Base-by-base conservation (phyloP, 2,329 filamentous ascomycete genomes). In the Monilinia vaccinii-corymbosi region DNA sequence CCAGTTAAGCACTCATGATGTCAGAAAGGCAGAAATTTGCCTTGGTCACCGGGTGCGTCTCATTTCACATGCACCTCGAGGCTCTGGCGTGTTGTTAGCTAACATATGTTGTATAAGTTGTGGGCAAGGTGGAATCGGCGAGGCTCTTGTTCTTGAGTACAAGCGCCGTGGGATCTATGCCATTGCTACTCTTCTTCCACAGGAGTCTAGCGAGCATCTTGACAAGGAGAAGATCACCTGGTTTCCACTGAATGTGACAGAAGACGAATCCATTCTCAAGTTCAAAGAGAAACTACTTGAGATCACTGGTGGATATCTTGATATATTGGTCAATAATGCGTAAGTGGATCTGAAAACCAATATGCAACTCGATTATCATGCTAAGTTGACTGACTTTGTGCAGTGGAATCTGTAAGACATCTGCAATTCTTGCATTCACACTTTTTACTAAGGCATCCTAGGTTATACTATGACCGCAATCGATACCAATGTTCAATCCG, bases 111-210 rank as follows among this genome's bases (percentile, higher is more conserved):
- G 34, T 36, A 36, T 14, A 5, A 61, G 59, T 14, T 61, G 59
- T 32, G 59, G 59, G 9, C 52, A 61, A 52, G 59, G 59, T 28
- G 52, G 59, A 11, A 61, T 61, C 18, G 59, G 59, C 25, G 52
- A 61, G 36, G 59, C 59, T 8, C 31, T 61, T 23, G 52, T 34
- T 10, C 18, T n/a, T 9, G 52, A 56, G 42, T 61, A 57, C 31
- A 18, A 14, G 14, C 38, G 28, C 32, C 46, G 31, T 36, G 73
- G 72, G 1, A 64, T 72, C 34, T 65, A 67, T 2, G 73, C 75
- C 25, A 72, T 74, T 59, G 74, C 74, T 1, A 74, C 75, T 2
- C 70, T 71, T 9, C 70, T 74, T 34, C 70, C 71, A 53, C 64
- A 67, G 1, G 63, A 69, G 47, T 74, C 72, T 56, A 60, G 72